These are phyloP conservation scores for Sanghuangporus weigelae DNA, from an alignment of 1,284 basidiomycete species.

Conservation along the genomic window DNA sequence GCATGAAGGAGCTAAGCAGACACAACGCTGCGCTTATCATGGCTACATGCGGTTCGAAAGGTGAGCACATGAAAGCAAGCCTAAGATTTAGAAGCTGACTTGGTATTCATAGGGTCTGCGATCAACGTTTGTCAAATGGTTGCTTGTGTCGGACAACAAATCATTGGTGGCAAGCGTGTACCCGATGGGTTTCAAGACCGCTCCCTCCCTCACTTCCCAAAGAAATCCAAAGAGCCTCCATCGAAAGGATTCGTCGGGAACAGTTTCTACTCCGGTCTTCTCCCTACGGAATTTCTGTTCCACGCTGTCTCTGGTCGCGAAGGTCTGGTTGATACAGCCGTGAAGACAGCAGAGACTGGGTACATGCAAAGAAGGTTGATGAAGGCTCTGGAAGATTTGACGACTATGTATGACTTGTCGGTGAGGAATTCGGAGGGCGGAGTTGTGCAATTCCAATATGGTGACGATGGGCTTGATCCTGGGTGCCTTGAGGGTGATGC, in stretches of 20 bases:
- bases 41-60: slow-evolving; percentile 99
- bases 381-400: slow-evolving; percentile 98
- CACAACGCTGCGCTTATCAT: slow-evolving; percentile 98
- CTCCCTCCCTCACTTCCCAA: slow-evolving; percentile 96
- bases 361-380: slow-evolving; percentile 99
- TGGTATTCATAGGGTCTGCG: slow-evolving; percentile 69
- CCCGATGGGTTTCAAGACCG: slow-evolving; percentile 99
- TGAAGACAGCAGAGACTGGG: slow-evolving; percentile 99
- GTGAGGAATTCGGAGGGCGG: slow-evolving; percentile 95
- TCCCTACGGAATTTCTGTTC: slow-evolving; percentile 96
- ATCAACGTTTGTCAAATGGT: slow-evolving; percentile 99
- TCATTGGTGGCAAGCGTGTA: slow-evolving; percentile 97
- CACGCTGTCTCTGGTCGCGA: slow-evolving; percentile 99
- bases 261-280: slow-evolving; percentile 93
- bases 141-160: slow-evolving; percentile 99
- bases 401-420: slow-evolving; percentile 95
- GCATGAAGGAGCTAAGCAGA: slow-evolving; percentile 94
- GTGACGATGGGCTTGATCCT: slow-evolving; percentile 96
- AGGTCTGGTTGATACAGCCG: slow-evolving; percentile 97
- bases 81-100: background rate
- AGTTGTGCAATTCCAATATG: slow-evolving; percentile 97
- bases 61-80: slow-evolving; percentile 32
- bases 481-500: slow-evolving; percentile 94
- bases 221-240: slow-evolving; percentile 95
- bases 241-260: slow-evolving; percentile 99